These are phyloP conservation scores for Trichoderma guizhouense DNA, from an alignment of 2,329 filamentous ascomycete genomes.

Conservation along the genomic window DNA sequence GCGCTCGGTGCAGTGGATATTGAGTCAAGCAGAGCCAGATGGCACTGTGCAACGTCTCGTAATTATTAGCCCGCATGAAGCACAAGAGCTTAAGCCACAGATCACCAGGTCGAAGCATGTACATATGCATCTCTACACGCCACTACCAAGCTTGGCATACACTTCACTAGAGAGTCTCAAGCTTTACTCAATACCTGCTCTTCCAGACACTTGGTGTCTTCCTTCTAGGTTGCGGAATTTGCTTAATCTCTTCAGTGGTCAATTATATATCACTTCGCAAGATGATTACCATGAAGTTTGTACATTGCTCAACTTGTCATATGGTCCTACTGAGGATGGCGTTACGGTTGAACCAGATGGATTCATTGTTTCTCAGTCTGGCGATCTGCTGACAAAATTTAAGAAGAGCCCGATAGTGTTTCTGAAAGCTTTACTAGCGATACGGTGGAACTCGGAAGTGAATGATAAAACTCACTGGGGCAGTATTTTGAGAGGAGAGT, in stretches of 20 bases:
- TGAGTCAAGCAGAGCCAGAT: slow-evolving; percentile 16
- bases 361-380: neutral
- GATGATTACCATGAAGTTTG: neutral
- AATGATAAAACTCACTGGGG: neutral
- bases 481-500: neutral
- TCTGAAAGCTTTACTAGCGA: neutral
- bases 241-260: neutral
- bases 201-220: neutral
- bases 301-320: neutral
- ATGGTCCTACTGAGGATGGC: neutral
- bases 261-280: neutral
- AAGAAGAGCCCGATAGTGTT: neutral
- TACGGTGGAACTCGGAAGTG: neutral
- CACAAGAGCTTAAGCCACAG: slow-evolving; percentile 43
- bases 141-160: slow-evolving; percentile 30
- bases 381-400: neutral
- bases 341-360: neutral
- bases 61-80: slow-evolving; percentile 42
- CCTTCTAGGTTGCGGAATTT: neutral
- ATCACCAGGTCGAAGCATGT: slow-evolving; percentile 29
- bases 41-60: neutral
- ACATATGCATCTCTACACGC: slow-evolving; percentile 50
- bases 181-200: neutral
- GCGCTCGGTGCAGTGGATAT: slow-evolving; percentile 27
- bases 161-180: neutral